Evolutionary conservation across 495 filamentous ascomycete genomes (phyloP).

Genomic region (Gamarada debralockiae): DNA sequence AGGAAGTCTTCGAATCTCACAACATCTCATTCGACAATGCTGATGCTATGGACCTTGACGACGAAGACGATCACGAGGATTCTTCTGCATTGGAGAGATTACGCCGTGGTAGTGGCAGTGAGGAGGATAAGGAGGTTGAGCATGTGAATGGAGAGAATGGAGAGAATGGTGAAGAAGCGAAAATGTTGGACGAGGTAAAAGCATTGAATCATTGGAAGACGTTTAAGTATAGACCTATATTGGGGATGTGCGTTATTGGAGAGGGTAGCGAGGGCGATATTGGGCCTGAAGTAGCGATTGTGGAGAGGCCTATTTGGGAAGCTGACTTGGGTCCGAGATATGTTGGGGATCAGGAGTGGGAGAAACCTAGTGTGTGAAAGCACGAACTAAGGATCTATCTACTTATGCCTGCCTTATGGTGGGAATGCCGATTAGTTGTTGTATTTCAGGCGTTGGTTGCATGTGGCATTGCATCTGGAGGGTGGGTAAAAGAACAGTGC

Average conservation of each 20-base stretch:
- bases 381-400: no score
- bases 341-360: slow-evolving; percentile 61
- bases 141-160: slow-evolving; percentile 26
- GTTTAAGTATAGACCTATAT: slow-evolving; percentile 84
- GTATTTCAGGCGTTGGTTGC: background rate
- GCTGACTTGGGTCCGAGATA: slow-evolving; percentile 74
- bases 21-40: slow-evolving; percentile 21
- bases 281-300: slow-evolving; percentile 72
- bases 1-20: slow-evolving; percentile 33
- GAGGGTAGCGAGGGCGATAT: slow-evolving; percentile 22
- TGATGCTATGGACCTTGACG: slow-evolving; percentile 36
- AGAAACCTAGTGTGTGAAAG: slow-evolving; percentile 12
- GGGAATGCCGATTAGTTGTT: background rate
- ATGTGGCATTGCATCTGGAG: no score
- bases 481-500: background rate
- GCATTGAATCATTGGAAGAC: slow-evolving; percentile 72
- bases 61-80: slow-evolving; percentile 37
- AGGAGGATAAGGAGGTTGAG: background rate
- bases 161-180: no score
- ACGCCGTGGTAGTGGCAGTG: slow-evolving; percentile 2
- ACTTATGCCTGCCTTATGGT: no score
- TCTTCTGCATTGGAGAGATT: slow-evolving; percentile 4
- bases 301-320: slow-evolving; percentile 86
- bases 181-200: no score
- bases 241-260: slow-evolving; percentile 77